These are phyloP conservation scores for Claviceps sorghi DNA, from an alignment of 2,329 filamentous ascomycete species.

Conservation along the genomic window DNA sequence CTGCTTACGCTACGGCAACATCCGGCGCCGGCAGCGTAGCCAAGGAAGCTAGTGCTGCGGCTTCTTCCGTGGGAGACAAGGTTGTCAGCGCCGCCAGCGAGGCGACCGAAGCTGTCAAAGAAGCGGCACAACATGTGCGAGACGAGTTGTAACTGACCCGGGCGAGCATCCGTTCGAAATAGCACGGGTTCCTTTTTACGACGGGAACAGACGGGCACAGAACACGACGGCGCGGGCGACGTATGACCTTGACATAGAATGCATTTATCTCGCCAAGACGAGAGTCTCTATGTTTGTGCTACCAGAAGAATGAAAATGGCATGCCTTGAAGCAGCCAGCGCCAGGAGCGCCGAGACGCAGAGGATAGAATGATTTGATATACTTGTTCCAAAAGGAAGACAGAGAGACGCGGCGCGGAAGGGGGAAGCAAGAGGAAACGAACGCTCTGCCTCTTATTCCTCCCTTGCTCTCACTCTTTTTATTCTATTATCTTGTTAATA, in stretches of 20 bases:
- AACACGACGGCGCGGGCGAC: not conserved
- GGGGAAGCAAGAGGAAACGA: not conserved
- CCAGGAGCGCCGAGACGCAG: not conserved
- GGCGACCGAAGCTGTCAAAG: constrained; percentile 29
- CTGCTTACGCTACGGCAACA: constrained; percentile 54
- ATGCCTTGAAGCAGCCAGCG: not conserved
- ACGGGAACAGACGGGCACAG: not conserved
- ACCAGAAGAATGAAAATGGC: not conserved
- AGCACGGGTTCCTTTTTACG: not conserved
- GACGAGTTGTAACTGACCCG: constrained; percentile 28
- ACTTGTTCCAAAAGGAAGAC: not conserved
- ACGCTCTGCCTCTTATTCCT: not conserved
- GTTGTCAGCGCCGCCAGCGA: constrained; percentile 24
- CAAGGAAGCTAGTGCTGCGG: constrained; percentile 19
- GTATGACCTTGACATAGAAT: not conserved
- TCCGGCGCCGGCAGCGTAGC: constrained; percentile 35
- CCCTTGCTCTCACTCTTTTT: not conserved
- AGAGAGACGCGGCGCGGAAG: not conserved
- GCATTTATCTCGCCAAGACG: not conserved
- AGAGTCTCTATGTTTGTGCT: not conserved
- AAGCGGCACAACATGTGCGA: constrained; percentile 19
- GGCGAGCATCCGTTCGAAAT: too few relatives aligned
- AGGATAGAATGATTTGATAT: not conserved
- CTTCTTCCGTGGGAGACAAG: constrained; percentile 20
- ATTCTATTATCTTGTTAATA: not conserved